phyloP scores from a whole-genome alignment of 2,329 filamentous ascomycete species.

The Stagonosporopsis cucurbitacearum region DNA sequence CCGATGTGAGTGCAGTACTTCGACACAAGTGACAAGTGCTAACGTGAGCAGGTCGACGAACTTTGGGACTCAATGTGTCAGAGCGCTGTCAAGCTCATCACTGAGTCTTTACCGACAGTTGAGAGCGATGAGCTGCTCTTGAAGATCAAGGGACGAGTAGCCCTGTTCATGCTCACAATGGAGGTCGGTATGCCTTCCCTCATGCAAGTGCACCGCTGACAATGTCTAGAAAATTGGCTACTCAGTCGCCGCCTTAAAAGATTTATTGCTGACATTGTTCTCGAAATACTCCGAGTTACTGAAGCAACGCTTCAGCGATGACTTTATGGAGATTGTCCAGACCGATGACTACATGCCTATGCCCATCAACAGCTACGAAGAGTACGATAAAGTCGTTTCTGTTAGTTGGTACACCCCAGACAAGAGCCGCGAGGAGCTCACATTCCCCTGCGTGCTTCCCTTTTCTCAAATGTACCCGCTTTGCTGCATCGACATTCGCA shows the following conservation, averaged over 20 bases:
- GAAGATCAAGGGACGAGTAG: conserved; percentile 93
- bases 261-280: conserved; percentile 86
- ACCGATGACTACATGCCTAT: conserved; percentile 99
- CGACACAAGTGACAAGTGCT: neutral
- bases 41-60: conserved; percentile 76
- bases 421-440: conserved; percentile 75
- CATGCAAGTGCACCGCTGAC: conserved; percentile 15
- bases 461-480: conserved; percentile 99
- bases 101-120: conserved; percentile 78
- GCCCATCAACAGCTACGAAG: conserved; percentile 87
- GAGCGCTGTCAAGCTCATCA: conserved; percentile 80
- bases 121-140: conserved; percentile 86
- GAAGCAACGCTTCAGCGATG: conserved; percentile 89
- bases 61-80: conserved; percentile 99
- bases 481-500: conserved; percentile 97
- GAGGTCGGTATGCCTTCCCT: conserved; percentile 64
- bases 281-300: conserved; percentile 92
- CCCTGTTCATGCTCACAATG: conserved; percentile 98
- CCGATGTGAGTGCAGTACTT: conserved; percentile 69
- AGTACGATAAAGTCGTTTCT: conserved; percentile 94
- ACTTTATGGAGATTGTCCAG: conserved; percentile 89
- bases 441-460: conserved; percentile 90
- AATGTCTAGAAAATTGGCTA: conserved; percentile 80
- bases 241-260: conserved; percentile 79
- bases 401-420: conserved; percentile 96